phyloP scores from a whole-genome alignment of 2,329 filamentous ascomycete species.

The Intubia oerlemansii region DNA sequence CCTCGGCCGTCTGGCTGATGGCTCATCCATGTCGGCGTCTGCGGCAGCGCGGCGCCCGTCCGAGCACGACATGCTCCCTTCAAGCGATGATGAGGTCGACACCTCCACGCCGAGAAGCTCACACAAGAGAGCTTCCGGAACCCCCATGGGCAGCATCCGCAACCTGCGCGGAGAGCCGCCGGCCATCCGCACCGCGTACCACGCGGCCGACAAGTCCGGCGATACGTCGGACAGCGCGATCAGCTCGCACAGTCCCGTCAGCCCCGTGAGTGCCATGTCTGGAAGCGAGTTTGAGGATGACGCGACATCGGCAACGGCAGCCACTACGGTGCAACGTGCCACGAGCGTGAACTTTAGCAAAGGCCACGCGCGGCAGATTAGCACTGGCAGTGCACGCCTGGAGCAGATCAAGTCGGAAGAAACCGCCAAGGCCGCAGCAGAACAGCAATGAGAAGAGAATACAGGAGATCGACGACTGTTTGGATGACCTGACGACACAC shows the following conservation, averaged over 20 bases:
- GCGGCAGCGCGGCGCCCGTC: conserved; percentile 14
- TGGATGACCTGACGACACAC: too few species aligned
- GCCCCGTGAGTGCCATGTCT: conserved; percentile 4
- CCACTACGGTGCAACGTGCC: conserved; percentile 44
- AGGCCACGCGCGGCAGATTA: conserved; percentile 48
- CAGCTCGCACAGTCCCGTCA: conserved; percentile 4
- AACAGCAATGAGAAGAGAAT: too few species aligned
- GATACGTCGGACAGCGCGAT: conserved; percentile 2
- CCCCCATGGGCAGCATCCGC: too few species aligned
- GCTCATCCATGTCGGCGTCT: conserved; percentile 13
- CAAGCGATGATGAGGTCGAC: conserved; percentile 34
- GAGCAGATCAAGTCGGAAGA: too few species aligned
- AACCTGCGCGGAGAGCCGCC: conserved; percentile 27
- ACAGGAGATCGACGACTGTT: too few species aligned
- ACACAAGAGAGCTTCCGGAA: too few species aligned
- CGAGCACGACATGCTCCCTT: conserved; percentile 17
- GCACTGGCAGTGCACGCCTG: conserved; percentile 63
- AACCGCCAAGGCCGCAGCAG: too few species aligned
- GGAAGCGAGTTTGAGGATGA: conserved; percentile 12
- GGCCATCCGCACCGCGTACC: conserved; percentile 24
- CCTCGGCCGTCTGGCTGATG: too few species aligned
- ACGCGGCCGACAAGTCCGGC: conserved; percentile 16
- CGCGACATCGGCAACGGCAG: conserved; percentile 17
- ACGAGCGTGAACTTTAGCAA: conserved; percentile 47
- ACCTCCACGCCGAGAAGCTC: conserved; percentile 17